Conservation (phyloP, 2,329 filamentous ascomycete species). For the Pseudogymnoascus sp. region DNA sequence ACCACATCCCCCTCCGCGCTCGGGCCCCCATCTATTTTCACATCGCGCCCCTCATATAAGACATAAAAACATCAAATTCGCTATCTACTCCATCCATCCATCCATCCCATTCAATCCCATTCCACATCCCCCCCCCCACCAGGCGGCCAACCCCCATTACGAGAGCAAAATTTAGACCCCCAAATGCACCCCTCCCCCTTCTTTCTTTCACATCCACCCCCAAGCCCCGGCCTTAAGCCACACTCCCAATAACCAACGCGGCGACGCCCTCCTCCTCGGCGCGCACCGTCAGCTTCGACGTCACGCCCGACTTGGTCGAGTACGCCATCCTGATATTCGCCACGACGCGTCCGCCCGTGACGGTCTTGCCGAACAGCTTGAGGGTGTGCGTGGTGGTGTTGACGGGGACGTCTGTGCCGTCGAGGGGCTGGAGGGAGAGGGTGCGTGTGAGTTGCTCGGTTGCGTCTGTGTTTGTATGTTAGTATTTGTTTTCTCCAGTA, state of each 20-base stretch:
- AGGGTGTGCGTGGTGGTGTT: conserved; percentile 87
- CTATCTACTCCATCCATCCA: conserved; percentile 4
- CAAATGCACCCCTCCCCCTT: not conserved
- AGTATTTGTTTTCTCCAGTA: conserved; percentile 16
- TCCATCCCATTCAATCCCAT: not conserved
- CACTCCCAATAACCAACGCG: conserved; percentile 70
- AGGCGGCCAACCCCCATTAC: not conserved
- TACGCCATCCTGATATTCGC: conserved; percentile 87
- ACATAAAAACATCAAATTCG: conserved; percentile 7
- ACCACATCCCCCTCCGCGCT: not conserved
- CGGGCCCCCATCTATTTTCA: not conserved
- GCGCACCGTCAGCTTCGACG: conserved; percentile 87
- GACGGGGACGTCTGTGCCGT: conserved; percentile 85
- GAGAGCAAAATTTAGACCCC: not conserved
- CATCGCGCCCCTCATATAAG: not conserved
- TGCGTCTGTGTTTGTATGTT: conserved; percentile 53
- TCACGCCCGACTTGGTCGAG: conserved; percentile 85
- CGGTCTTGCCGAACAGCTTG: conserved; percentile 92
- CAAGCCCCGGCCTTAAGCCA: conserved; percentile 39
- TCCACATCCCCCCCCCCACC: not conserved
- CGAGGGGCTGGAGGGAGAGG: conserved; percentile 84
- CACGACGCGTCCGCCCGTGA: conserved; percentile 81
- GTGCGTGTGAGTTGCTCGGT: conserved; percentile 82
- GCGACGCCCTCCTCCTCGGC: conserved; percentile 91
- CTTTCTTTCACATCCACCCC: not conserved